phyloP scores from a whole-genome alignment of 768 basidiomycete genomes.

The Tylopilus vinaceipallidus region DNA sequence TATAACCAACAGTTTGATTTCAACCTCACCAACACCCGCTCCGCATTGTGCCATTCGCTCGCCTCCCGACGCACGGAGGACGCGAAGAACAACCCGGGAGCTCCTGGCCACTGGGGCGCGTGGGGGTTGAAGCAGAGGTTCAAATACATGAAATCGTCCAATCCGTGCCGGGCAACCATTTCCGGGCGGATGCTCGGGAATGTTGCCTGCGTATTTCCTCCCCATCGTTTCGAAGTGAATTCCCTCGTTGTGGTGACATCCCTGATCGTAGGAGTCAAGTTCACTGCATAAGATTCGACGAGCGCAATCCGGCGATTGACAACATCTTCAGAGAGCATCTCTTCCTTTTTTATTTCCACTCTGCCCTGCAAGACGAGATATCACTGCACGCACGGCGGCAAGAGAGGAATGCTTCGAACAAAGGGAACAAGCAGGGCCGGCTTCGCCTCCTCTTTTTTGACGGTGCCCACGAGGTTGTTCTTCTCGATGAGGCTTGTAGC shows the following conservation, averaged over 20 bases:
- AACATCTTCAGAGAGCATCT: slow-evolving; percentile 23
- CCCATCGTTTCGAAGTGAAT: slow-evolving; percentile 19
- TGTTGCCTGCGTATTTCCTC: slow-evolving; percentile 15
- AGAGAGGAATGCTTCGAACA: neutral
- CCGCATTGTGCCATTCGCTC: neutral
- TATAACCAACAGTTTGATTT: slow-evolving; percentile 15
- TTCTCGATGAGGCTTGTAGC: slow-evolving; percentile 8
- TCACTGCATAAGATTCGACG: slow-evolving; percentile 5
- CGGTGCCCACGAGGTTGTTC: neutral
- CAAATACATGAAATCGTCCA: slow-evolving; percentile 19
- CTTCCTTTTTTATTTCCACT: slow-evolving; percentile 17
- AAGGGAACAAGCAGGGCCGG: neutral
- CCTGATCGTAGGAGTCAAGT: slow-evolving; percentile 12
- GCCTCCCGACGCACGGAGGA: neutral
- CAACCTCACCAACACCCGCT: slow-evolving; percentile 13
- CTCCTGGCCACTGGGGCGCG: slow-evolving; percentile 16
- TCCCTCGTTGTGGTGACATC: slow-evolving; percentile 16
- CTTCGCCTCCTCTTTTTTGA: slow-evolving; percentile 19
- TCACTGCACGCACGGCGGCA: neutral
- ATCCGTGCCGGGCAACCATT: slow-evolving; percentile 13
- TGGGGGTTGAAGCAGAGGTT: slow-evolving; percentile 19
- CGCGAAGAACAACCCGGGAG: slow-evolving; percentile 16
- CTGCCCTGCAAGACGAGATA: neutral
- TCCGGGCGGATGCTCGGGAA: slow-evolving; percentile 12
- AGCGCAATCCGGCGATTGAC: slow-evolving; percentile 9